Evolutionary conservation across 1,139 yeast species (phyloP).

Genomic region (Scheffersomyces segobiensis): DNA sequence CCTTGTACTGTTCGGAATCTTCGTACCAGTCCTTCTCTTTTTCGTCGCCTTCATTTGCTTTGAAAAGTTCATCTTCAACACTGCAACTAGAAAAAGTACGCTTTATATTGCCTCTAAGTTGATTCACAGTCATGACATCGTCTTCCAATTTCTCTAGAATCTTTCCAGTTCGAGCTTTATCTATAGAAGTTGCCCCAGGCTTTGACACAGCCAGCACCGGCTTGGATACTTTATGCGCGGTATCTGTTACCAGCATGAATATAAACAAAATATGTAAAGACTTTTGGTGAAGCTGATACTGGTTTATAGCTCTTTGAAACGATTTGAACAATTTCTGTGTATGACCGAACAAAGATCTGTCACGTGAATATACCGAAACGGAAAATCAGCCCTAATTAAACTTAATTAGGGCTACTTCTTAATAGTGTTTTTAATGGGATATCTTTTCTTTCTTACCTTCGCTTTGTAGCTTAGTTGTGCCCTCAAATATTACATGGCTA

Average conservation of each 20-base stretch:
- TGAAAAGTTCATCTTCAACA: not conserved
- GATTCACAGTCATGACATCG: conserved; percentile 34
- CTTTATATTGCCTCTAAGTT: conserved; percentile 21
- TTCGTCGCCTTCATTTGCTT: conserved; percentile 1
- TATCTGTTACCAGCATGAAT: not conserved
- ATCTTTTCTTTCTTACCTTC: too few relatives aligned
- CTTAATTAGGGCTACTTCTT: too few relatives aligned
- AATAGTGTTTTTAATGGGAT: too few relatives aligned
- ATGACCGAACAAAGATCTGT: too few relatives aligned
- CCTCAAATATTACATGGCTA: too few relatives aligned
- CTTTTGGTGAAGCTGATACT: too few relatives aligned
- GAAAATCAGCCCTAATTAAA: too few relatives aligned
- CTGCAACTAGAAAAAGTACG: not conserved
- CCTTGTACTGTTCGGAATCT: conserved; percentile 34
- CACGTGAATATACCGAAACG: too few relatives aligned
- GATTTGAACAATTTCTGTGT: too few relatives aligned
- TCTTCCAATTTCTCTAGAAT: conserved; percentile 40
- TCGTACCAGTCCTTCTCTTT: conserved; percentile 13
- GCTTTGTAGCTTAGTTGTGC: too few relatives aligned
- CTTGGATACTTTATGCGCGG: not conserved
- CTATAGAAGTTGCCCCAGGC: not conserved
- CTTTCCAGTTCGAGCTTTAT: conserved; percentile 9
- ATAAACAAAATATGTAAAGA: not conserved
- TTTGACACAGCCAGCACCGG: not conserved
- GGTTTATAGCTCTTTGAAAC: too few relatives aligned